Conservation (phyloP, 2,329 filamentous ascomycete species). For the Fusarium bulbicola region DNA sequence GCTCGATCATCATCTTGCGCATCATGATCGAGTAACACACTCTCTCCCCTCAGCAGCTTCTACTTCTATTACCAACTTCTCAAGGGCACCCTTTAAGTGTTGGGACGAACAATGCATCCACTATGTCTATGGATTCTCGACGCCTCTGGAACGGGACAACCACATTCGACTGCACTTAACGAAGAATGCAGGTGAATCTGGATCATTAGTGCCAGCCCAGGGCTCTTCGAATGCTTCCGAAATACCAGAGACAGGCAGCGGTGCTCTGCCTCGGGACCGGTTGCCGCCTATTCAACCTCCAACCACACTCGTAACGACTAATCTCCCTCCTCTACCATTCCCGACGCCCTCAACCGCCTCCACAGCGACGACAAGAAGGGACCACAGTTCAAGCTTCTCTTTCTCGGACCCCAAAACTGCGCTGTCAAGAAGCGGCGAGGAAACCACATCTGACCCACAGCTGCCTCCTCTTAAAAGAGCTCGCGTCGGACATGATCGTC, state of each 20-base stretch:
- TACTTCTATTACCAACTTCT: background rate
- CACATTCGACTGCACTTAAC: conserved; percentile 59
- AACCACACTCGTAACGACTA: conserved; percentile 41
- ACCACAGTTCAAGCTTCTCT: conserved; percentile 45
- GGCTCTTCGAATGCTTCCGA: conserved; percentile 23
- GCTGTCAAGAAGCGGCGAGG: conserved; percentile 52
- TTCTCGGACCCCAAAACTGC: conserved; percentile 52
- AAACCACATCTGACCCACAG: conserved; percentile 60
- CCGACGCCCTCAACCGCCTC: conserved; percentile 44
- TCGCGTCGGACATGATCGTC: conserved; percentile 60
- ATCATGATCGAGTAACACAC: conserved; percentile 59
- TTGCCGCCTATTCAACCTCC: conserved; percentile 53
- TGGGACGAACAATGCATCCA: conserved; percentile 63
- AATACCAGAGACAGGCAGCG: conserved; percentile 11
- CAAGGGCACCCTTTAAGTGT: conserved; percentile 58
- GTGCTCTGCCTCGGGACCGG: conserved; percentile 38
- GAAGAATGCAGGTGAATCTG: conserved; percentile 55
- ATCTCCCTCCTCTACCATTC: conserved; percentile 43
- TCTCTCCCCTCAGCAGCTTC: conserved; percentile 40
- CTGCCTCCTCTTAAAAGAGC: conserved; percentile 65
- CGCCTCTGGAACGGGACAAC: conserved; percentile 59
- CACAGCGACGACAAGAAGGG: conserved; percentile 41
- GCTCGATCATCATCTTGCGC: conserved; percentile 61
- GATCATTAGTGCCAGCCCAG: conserved; percentile 48
- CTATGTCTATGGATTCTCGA: conserved; percentile 67